Base-by-base conservation (phyloP, 495 filamentous ascomycete genomes). In the Staphylotrichum longicolle region DNA sequence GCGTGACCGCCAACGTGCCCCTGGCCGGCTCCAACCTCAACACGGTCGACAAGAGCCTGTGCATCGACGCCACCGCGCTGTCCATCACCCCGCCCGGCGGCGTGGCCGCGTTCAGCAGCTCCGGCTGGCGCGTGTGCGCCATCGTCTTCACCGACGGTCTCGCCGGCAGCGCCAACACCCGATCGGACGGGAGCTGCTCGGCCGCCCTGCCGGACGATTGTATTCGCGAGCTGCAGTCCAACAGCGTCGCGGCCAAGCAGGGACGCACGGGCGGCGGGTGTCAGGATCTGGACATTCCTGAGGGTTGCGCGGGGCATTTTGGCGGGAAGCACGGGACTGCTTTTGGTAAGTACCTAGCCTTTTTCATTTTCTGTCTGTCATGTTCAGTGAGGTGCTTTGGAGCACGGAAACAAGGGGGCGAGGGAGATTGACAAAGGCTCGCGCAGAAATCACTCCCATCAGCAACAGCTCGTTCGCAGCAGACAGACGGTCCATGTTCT, bases 131-230 rank as follows among this genome's bases (percentile, higher is more conserved):
- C 35, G 47, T 69, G 7, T 67, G 67, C 42, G 64, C 58, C 1
- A 49, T 67, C 7, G 64, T 69, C 9, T 69, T 69, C 30, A 53
- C 51, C 0, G 58, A 42, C 2, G 64, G 67, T 0, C n/a, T 69
- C 41, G 12, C 14, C 0, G 11, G 7, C 9, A 55, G 39, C 39
- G 35, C 45, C 10, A 35, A 3, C 35, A 3, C 10, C 39, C 7
- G 33, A 3, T 41, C 46, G 2, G 41, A 61, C 20, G 64, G 64
- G 2, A 54, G 37, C 8, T 69, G 67, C 32, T 33, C 33, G 6
- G 37, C 7, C 1, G 11, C 50, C 4, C 20, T 69, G 42, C 55
- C 58, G 0, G 50, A 55, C 10, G 64, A 33, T 3, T 69, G 67
- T 15, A 65, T 64, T 40, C 48, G 54, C 15, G 54, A 56, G 47